Percentiles rank a stretch among this genome's conserved stretches.
These are phyloP conservation scores for Eimeria zaria DNA, from an alignment of 169 alveolate genomes.

Conservation along the genomic window DNA sequence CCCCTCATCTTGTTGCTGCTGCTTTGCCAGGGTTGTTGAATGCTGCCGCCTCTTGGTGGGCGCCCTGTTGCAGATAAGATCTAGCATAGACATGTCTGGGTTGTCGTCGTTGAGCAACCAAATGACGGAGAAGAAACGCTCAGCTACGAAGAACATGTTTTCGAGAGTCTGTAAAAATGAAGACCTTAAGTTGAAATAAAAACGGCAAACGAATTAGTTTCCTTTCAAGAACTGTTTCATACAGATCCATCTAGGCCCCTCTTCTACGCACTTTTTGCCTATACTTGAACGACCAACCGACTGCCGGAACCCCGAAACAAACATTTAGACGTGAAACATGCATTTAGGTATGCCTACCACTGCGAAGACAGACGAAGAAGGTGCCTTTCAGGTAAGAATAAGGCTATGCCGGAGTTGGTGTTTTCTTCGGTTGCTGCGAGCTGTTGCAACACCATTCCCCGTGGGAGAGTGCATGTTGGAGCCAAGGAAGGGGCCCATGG, in stretches of 20 bases:
- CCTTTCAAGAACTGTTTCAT: not conserved
- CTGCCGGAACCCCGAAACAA: not conserved
- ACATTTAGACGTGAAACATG: not conserved
- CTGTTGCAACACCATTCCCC: slow-evolving; percentile 32
- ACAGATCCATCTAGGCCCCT: not conserved
- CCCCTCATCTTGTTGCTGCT: slow-evolving; percentile 16
- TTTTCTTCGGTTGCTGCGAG: slow-evolving; percentile 16
- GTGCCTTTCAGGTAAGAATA: not conserved
- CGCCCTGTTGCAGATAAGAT: slow-evolving; percentile 48
- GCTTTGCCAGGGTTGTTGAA: not conserved
- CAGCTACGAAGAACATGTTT: slow-evolving; percentile 37
- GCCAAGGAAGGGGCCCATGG: not conserved
- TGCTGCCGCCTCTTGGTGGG: slow-evolving; percentile 21
- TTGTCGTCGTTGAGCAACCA: slow-evolving; percentile 74
- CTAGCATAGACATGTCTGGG: slow-evolving; percentile 62
- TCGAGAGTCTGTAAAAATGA: not conserved
- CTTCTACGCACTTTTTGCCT: not conserved
- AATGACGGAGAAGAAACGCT: slow-evolving; percentile 56
- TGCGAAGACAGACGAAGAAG: not conserved
- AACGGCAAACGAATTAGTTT: not conserved
- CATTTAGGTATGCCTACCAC: not conserved
- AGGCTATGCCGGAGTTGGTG: slow-evolving; percentile 1
- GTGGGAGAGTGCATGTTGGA: slow-evolving; percentile 10
- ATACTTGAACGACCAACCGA: not conserved
- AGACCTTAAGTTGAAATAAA: not conserved